phyloP scores from a whole-genome alignment of 208 protist species.

The Leishmania martiniquensis region DNA sequence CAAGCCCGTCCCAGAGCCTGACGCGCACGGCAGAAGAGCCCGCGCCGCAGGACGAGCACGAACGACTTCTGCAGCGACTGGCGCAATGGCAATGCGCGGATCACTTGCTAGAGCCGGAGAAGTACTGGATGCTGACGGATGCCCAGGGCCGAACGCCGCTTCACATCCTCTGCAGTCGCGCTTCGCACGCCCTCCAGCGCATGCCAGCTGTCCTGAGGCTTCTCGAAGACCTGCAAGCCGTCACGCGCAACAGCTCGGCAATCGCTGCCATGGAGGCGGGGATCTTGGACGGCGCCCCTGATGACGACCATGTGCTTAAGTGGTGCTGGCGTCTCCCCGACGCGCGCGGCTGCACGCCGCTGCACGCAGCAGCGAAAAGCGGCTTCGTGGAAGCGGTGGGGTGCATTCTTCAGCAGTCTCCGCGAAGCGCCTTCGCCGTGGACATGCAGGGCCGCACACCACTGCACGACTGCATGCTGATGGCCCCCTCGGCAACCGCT shows the following conservation, averaged over 20 bases:
- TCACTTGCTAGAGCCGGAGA: conserved; percentile 20
- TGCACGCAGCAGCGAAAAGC: conserved; percentile 65
- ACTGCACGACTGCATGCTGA: conserved; percentile 50
- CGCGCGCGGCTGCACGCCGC: conserved; percentile 45
- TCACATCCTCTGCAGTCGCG: conserved; percentile 61
- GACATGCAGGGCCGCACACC: conserved; percentile 60
- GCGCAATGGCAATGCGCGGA: conserved; percentile 23
- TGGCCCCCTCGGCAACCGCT: conserved; percentile 4
- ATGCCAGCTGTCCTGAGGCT: conserved; percentile 42
- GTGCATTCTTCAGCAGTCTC: conserved; percentile 33
- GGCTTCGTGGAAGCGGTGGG: conserved; percentile 47
- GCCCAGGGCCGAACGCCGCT: conserved; percentile 47
- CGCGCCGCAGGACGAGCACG: conserved; percentile 3
- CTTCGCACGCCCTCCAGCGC: conserved; percentile 33
- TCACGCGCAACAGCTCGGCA: conserved; percentile 5
- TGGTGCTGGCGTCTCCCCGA: conserved; percentile 43
- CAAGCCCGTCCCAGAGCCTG: not conserved
- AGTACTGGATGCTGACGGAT: conserved; percentile 53
- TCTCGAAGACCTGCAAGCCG: conserved; percentile 17
- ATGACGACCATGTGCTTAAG: conserved; percentile 5
- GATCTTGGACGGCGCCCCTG: not conserved
- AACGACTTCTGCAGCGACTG: conserved; percentile 15
- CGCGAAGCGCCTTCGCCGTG: conserved; percentile 33
- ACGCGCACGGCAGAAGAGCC: not conserved
- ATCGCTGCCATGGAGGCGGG: not conserved